phyloP scores from a whole-genome alignment of 148 eudicot genomes.

The Diospyros kaki region DNA sequence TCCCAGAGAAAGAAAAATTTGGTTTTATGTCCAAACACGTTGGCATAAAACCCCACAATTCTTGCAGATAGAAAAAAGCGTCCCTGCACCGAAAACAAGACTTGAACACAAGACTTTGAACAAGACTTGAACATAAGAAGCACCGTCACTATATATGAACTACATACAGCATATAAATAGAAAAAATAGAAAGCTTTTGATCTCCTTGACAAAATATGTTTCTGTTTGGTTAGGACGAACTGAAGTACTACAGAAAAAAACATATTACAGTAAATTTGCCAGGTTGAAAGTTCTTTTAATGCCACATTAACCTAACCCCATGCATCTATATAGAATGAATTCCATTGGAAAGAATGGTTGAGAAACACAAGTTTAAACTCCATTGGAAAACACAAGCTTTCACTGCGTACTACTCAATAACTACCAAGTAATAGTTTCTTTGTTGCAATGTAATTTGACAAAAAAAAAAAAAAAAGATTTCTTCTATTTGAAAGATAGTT shows the following conservation, averaged over 20 bases:
- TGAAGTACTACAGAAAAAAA: too few relatives aligned
- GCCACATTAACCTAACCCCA: too few relatives aligned
- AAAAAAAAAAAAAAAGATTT: not conserved
- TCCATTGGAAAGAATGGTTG: too few relatives aligned
- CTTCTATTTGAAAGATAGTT: not conserved
- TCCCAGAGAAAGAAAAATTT: conserved; percentile 82
- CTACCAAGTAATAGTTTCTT: not conserved
- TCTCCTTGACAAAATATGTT: not conserved
- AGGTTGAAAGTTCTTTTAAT: too few relatives aligned
- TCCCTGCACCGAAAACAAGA: conserved; percentile 50
- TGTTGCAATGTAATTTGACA: not conserved
- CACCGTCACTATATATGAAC: conserved; percentile 1
- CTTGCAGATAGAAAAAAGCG: conserved; percentile 81
- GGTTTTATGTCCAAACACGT: conserved; percentile 78
- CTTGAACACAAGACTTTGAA: not conserved
- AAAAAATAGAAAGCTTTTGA: not conserved
- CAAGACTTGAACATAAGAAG: not conserved
- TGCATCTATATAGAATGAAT: too few relatives aligned
- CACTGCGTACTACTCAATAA: not conserved
- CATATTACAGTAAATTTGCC: too few relatives aligned
- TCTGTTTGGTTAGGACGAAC: not conserved
- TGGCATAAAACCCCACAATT: conserved; percentile 78
- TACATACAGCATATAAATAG: not conserved
- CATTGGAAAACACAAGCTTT: not conserved
- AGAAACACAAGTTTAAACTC: too few relatives aligned